phyloP scores from a whole-genome alignment of 164 flowering plant genomes.

The Annona squamosa region DNA sequence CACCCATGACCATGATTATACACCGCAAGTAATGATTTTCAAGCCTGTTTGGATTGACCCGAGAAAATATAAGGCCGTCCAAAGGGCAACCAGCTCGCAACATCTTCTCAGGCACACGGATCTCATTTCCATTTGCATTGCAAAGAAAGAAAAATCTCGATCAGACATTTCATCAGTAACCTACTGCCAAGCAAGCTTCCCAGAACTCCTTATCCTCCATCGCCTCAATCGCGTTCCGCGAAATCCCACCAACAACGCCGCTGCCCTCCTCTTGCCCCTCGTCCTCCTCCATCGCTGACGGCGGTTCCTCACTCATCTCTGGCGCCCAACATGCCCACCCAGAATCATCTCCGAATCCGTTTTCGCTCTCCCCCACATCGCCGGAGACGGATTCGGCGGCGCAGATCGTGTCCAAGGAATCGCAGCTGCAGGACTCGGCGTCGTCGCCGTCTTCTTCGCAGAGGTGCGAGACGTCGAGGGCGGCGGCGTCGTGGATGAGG shows the following conservation, averaged over 20 bases:
- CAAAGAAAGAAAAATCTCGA: neutral
- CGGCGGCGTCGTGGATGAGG: too few species aligned
- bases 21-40: too few species aligned
- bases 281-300: neutral
- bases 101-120: neutral
- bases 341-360: neutral
- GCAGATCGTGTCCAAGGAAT: neutral
- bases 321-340: neutral
- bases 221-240: neutral
- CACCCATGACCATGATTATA: too few species aligned
- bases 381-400: neutral
- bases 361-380: neutral
- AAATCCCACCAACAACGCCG: neutral
- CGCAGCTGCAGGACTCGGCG: slow-evolving; percentile 1
- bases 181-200: slow-evolving; percentile 5
- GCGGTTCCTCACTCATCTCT: neutral
- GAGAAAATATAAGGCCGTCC: too few species aligned
- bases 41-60: too few species aligned
- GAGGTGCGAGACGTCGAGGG: neutral
- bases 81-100: too few species aligned
- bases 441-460: neutral
- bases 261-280: neutral
- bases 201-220: slow-evolving; percentile 5
- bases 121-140: neutral
- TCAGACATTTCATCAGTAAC: neutral